Evolutionary conservation across 31 red algal genomes (phyloP), one percentile per base, ranked within the genome.

Genomic region (Asparagopsis taxiformis): DNA sequence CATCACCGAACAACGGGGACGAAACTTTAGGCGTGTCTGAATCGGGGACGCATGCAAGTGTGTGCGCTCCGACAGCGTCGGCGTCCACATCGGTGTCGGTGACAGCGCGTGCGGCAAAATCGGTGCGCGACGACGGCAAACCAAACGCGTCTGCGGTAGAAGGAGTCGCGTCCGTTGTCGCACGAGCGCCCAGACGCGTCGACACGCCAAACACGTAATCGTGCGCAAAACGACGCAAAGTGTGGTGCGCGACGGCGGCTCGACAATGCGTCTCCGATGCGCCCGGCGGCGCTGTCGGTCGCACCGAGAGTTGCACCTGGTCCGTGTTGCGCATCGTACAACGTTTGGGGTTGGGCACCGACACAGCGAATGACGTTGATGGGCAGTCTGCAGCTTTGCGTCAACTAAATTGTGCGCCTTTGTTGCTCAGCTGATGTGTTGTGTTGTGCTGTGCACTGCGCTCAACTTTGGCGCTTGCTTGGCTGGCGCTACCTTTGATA

Each of bases 201-300:
- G 41, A 15, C 46, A 21, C 7, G 15, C 60, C 72, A 22, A 76
- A 76, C n/a, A 64, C 72, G 26, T 76, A 76, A 24, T 33, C 58
- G 58, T 21, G 41, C 13, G 72, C 58, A 62, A 75, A 75, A 35
- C 70, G 70, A 16, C 55, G 55, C 21, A 60, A 25, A 15, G 34
- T n/a, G 31, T 26, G 54, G 16, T 75, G 70, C 34, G 70, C 37
- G 64, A 38, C 20, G 37, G 64, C 25, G 19, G 31, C n/a, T 9
- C 20, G 30, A 23, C 64, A 68, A 15, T 32, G 36, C 7, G 46
- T 23, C 13, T 53, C 23, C 48, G 32, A 36, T 2, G 15, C 51
- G 46, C 23, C 16, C 49, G 51, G 28, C n/a, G 68, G 21, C 16
- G 41, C 38, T 26, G 48, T 61, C 17, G 31, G 26, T 9, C 25